These are phyloP conservation scores for Trametes elegans DNA, from an alignment of 768 basidiomycete species.

Conservation along the genomic window DNA sequence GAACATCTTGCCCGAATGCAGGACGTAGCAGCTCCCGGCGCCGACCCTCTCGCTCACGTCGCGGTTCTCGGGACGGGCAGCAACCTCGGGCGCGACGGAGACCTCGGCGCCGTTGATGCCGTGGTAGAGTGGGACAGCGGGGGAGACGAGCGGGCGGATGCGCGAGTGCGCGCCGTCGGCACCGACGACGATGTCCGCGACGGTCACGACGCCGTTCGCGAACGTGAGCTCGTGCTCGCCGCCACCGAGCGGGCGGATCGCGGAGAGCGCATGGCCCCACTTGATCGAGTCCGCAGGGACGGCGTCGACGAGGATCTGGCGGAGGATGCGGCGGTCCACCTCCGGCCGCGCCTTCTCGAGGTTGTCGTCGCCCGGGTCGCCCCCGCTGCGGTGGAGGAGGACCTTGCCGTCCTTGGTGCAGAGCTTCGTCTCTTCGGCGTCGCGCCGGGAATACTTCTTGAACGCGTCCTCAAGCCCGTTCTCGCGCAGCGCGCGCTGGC, in stretches of 20 bases:
- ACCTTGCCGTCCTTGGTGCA: background rate
- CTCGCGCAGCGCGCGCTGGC: conserved; percentile 10
- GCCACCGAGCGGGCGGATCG: conserved; percentile 27
- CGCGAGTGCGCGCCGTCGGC: conserved; percentile 43
- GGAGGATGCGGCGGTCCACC: background rate
- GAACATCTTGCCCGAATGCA: conserved; percentile 27
- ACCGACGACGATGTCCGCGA: conserved; percentile 31
- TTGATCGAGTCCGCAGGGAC: conserved; percentile 36
- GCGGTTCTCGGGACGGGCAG: background rate
- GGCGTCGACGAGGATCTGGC: conserved; percentile 6
- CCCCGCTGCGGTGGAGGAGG: background rate
- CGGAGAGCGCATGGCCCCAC: conserved; percentile 38
- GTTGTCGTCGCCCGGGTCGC: background rate
- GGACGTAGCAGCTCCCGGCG: conserved; percentile 29
- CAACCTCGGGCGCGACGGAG: conserved; percentile 24
- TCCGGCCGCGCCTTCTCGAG: background rate
- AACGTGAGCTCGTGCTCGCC: conserved; percentile 21
- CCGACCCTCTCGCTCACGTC: conserved; percentile 25
- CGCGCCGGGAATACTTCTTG: background rate
- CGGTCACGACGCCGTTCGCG: background rate
- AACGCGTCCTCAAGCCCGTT: conserved; percentile 7
- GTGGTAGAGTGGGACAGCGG: conserved; percentile 32
- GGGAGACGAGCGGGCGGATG: conserved; percentile 34
- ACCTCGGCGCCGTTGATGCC: conserved; percentile 25
- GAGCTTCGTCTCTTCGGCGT: background rate